Evolutionary conservation across 2,329 filamentous ascomycete species (phyloP), one percentile per base, ranked within the genome.

Genomic region (Fusarium verrucosum): DNA sequence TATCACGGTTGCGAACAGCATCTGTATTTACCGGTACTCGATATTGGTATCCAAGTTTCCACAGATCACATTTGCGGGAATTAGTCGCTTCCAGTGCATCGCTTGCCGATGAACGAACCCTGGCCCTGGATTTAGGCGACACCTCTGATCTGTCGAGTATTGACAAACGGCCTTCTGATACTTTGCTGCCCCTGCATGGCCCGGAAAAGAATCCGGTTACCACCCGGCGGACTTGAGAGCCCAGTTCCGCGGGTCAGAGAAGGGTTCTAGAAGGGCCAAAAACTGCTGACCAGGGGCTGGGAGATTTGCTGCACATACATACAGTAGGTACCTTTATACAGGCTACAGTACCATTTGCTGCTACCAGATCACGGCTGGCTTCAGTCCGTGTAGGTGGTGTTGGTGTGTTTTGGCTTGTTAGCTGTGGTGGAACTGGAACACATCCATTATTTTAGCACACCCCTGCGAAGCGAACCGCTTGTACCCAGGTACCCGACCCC

Each of bases 221-320:
- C 63, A 58, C 40, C 45, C 65, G 65, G 64, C 65, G 65, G 64
- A 50, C 61, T 50, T 50, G 44, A 61, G 32, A 62, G 55, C 65
- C 69, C 62, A 66, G 68, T 72, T 72, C 70, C 72, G 69, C 71
- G 71, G 67, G 51, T 41, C 42, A 64, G 46, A 68, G 72, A 74
- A 73, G 60, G 36, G 61, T 73, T 73, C 72, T 73, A 74, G 72
- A 73, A 73, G 70, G 33, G 44, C 49, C 49, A 68, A 59, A 57
- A 44, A 57, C 61, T 61, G 52, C 60, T 36, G 45, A 41, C 51
- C 66, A 54, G 64, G 68, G 58, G 52, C 56, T 52, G 35, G 53
- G 53, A 57, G 41, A 45, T 59, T 55, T 40, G 47, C 36, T 51
- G 23, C 42, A 52, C n/a, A n/a, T n/a, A n/a, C n/a, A n/a, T n/a